These are phyloP conservation scores for Tetradesmus obliquus DNA, from an alignment of 139 green algal species.

Conservation along the genomic window DNA sequence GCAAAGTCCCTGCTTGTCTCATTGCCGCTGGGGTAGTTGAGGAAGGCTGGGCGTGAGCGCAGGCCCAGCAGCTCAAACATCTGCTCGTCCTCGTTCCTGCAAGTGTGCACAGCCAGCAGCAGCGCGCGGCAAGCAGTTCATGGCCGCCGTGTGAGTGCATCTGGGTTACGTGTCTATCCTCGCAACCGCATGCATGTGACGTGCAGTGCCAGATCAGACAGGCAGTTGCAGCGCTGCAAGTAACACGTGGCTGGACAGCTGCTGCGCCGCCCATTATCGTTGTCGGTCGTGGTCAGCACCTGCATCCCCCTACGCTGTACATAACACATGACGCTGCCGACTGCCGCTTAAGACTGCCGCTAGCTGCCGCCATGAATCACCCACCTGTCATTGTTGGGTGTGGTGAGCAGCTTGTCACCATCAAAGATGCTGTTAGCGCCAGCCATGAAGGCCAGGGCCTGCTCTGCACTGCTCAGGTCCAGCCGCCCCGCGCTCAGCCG, in stretches of 20 bases:
- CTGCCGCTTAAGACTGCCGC: no score
- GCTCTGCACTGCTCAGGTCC: slow-evolving; percentile 61
- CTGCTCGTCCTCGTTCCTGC: slow-evolving; percentile 64
- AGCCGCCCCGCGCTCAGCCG: slow-evolving; percentile 87
- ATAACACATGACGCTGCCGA: no score
- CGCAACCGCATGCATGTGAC: no score
- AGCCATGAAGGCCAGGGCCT: slow-evolving; percentile 97
- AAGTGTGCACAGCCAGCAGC: slow-evolving; percentile 1
- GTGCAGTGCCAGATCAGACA: no score
- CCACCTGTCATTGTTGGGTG: slow-evolving; percentile 92
- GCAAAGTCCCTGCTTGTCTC: slow-evolving; percentile 56
- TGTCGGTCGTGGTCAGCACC: no score
- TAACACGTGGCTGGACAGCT: no score
- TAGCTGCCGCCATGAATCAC: slow-evolving; percentile 21
- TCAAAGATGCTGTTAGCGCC: slow-evolving; percentile 99
- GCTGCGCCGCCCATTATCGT: no score
- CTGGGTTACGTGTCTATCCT: no score
- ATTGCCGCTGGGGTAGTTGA: slow-evolving; percentile 80
- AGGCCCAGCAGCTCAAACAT: slow-evolving; percentile 93
- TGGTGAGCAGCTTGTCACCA: slow-evolving; percentile 98
- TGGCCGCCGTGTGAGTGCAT: no score
- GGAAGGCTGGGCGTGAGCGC: slow-evolving; percentile 81
- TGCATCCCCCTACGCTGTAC: no score
- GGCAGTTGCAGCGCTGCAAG: no score
- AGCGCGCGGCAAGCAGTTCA: not conserved